Percentiles rank a stretch among this genome's conserved stretches.
Conservation (phyloP, 331 rosid species). For the Phaseolus coccineus region DNA sequence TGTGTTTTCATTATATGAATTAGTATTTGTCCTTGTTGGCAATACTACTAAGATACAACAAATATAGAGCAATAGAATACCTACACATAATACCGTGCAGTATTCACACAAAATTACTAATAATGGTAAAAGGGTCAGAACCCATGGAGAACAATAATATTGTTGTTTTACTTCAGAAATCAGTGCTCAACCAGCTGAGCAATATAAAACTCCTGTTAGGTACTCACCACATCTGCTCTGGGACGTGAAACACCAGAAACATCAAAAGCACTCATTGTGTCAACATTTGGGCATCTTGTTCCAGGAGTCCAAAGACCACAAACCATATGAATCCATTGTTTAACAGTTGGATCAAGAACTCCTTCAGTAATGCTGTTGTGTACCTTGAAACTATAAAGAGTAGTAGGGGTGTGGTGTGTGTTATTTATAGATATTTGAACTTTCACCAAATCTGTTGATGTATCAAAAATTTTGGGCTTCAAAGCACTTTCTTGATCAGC, state of each 20-base stretch:
- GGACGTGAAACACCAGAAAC: conserved; percentile 63
- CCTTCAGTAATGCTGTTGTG: conserved; percentile 65
- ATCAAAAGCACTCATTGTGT: conserved; percentile 81
- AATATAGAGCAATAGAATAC: not conserved
- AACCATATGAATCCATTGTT: conserved; percentile 85
- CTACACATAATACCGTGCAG: not conserved
- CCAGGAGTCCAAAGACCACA: conserved; percentile 88
- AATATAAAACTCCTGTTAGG: not conserved
- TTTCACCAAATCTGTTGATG: conserved; percentile 34
- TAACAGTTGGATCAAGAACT: conserved; percentile 60
- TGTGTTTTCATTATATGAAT: not conserved
- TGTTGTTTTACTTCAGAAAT: conserved; percentile 7
- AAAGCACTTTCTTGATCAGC: conserved; percentile 34
- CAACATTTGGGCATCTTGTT: conserved; percentile 76
- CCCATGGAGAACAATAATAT: not conserved
- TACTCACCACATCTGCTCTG: conserved; percentile 57
- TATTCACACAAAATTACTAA: not conserved
- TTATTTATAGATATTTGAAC: conserved; percentile 40
- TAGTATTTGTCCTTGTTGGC: not conserved
- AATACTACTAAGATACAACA: not conserved
- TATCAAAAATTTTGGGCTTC: conserved; percentile 26
- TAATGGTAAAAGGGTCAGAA: not conserved
- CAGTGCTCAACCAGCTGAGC: conserved; percentile 21
- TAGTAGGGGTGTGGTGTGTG: conserved; percentile 2
- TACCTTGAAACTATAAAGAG: conserved; percentile 40